Evolutionary conservation across 2,329 filamentous ascomycete species (phyloP), one percentile per base, ranked within the genome.

Genomic region (Sarocladiaceae sp.): DNA sequence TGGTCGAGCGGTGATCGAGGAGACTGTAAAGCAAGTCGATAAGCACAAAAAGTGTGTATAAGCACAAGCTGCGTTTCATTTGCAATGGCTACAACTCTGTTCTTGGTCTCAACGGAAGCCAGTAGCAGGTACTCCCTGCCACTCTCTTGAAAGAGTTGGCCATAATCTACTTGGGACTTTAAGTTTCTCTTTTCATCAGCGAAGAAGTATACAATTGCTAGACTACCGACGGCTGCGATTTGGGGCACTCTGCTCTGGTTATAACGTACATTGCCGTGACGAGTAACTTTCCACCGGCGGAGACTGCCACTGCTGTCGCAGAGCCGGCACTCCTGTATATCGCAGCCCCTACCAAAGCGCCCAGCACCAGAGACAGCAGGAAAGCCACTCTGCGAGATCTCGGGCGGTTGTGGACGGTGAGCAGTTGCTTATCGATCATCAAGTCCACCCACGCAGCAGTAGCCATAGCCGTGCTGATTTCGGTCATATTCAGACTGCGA

Each of bases 401-500:
- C 2, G 74, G 67, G 15, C 75, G 66, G 58, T 84, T 84, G 13
- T 68, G 58, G 8, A 64, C 8, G 4, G 61, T 64, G 17, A 80
- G 71, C 47, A 84, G 64, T 5, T 68, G 67, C 26, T 71, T 70
- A 60, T 85, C 82, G 51, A 83, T 78, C 50, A 82, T 62, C 52
- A 84, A 60, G 59, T 85, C 81, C 1, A 85, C 70, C 73, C 78
- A 84, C 1, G 82, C 81, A 0, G 82, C 80, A 4, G 82, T 85
- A 0, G 80, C 81, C 80, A 84, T 84, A 23, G 82, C 80, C 0
- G 82, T 85, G 53, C 73, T 82, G 59, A 85, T 84, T 62, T 86
- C 82, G 0, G 78, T 78, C 66, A 83, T 76, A 42, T 71, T 66
- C 52, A 85, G 61, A 35, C 74, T 72, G 22, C 81, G 70, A 2